phyloP scores from a whole-genome alignment of 1,284 basidiomycete species.

The Lignosus rhinocerotis region DNA sequence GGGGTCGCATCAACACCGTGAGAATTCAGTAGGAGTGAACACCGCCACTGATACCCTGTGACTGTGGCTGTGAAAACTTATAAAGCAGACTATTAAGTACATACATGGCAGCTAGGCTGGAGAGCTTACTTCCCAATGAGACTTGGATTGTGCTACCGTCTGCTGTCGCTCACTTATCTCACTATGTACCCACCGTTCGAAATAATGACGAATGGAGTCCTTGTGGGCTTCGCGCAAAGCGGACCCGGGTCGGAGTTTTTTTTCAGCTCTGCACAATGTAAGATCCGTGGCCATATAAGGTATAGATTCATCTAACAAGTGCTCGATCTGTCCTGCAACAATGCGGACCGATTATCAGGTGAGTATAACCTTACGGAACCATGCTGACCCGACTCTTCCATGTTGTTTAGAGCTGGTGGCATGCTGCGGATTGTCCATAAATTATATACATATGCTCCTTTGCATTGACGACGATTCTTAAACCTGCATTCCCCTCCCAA shows the following conservation, averaged over 20 bases:
- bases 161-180: no score
- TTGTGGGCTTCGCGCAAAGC: no score
- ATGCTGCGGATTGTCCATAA: neutral
- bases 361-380: neutral
- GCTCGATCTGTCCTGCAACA: neutral
- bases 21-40: neutral
- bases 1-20: neutral
- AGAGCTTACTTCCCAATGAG: neutral
- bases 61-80: neutral
- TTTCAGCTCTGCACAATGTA: neutral
- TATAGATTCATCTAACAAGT: no score
- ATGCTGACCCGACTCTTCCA: neutral
- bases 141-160: no score
- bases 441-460: neutral
- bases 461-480: no score
- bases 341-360: neutral
- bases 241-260: no score
- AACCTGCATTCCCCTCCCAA: no score
- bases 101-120: no score
- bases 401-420: neutral
- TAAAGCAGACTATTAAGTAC: no score
- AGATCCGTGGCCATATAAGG: neutral
- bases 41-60: neutral
- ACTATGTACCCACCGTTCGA: no score
- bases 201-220: no score